A percentile compares a stretch with the other conserved stretches of the same genome.
Conservation (phyloP, 2,329 filamentous ascomycete genomes). For the Moelleriella libera region DNA sequence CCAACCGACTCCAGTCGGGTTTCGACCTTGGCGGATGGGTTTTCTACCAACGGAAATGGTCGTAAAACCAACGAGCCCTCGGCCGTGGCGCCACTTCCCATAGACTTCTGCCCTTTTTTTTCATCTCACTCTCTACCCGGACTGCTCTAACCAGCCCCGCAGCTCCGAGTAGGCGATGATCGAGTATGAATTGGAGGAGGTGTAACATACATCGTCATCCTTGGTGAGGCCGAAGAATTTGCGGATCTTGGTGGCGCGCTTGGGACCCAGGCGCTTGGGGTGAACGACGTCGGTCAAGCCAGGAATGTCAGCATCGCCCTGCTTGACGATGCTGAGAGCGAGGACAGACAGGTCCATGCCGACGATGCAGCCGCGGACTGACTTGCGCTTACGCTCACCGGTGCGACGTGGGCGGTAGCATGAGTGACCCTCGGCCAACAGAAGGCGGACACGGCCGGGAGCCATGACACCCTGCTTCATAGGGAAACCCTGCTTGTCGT, state of each 20-base stretch:
- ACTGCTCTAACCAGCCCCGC: constrained; percentile 27
- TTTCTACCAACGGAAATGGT: too few relatives aligned
- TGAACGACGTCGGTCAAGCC: constrained; percentile 95
- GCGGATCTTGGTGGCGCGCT: constrained; percentile 99
- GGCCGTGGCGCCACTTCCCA: background rate
- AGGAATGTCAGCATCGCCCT: constrained; percentile 87
- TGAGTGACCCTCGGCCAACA: constrained; percentile 91
- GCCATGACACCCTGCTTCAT: constrained; percentile 99
- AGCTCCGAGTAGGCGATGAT: constrained; percentile 58
- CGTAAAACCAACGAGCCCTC: background rate
- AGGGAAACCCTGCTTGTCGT: constrained; percentile 99
- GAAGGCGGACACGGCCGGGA: constrained; percentile 93
- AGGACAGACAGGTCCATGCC: constrained; percentile 90
- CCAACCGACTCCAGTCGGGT: too few relatives aligned
- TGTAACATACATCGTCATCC: constrained; percentile 96
- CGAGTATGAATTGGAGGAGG: constrained; percentile 36
- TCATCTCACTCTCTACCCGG: constrained; percentile 47
- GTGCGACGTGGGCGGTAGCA: constrained; percentile 98
- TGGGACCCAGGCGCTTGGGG: constrained; percentile 98
- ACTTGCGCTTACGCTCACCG: constrained; percentile 99
- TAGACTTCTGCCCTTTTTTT: constrained; percentile 6
- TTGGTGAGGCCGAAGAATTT: constrained; percentile 99
- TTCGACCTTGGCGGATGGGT: too few relatives aligned
- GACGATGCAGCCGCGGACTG: constrained; percentile 97
- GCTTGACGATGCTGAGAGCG: constrained; percentile 92